Conservation (phyloP, 345 rosid species). For the Erucastrum elatum region DNA sequence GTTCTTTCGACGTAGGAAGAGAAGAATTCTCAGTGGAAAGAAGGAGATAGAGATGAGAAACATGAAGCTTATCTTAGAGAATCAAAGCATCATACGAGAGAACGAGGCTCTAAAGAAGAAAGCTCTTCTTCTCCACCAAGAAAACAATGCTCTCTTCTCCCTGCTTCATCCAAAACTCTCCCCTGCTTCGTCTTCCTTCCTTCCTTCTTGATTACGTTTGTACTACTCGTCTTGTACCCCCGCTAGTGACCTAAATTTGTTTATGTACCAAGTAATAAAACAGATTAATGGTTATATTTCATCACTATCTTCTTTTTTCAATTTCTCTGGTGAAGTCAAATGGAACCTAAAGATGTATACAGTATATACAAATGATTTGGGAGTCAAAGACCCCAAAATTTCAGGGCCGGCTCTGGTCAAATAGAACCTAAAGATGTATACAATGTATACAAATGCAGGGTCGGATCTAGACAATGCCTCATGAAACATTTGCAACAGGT, state of each 20-base stretch:
- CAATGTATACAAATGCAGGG: too few species aligned
- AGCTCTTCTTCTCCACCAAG: constrained; percentile 66
- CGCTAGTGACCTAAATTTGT: neutral
- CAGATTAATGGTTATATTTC: neutral
- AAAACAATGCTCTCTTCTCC: constrained; percentile 56
- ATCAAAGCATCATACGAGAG: constrained; percentile 60
- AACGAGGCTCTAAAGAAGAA: constrained; percentile 65
- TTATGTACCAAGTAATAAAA: neutral
- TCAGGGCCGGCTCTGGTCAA: too few species aligned
- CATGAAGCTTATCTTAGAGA: constrained; percentile 58
- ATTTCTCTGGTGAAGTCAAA: neutral
- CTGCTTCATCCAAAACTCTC: constrained; percentile 49
- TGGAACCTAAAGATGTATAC: neutral
- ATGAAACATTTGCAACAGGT: too few species aligned
- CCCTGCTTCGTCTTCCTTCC: constrained; percentile 13
- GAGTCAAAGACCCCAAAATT: too few species aligned
- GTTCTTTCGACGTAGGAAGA: constrained; percentile 31
- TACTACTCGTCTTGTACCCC: constrained; percentile 55
- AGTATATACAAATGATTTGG: neutral
- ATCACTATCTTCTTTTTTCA: neutral
- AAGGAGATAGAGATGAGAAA: constrained; percentile 57
- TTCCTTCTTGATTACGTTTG: constrained; percentile 27
- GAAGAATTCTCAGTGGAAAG: constrained; percentile 38
- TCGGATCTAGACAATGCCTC: too few species aligned
- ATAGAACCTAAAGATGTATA: too few species aligned